phyloP scores from a whole-genome alignment of 2,329 filamentous ascomycete species.

The Nigrospora sphaerica region DNA sequence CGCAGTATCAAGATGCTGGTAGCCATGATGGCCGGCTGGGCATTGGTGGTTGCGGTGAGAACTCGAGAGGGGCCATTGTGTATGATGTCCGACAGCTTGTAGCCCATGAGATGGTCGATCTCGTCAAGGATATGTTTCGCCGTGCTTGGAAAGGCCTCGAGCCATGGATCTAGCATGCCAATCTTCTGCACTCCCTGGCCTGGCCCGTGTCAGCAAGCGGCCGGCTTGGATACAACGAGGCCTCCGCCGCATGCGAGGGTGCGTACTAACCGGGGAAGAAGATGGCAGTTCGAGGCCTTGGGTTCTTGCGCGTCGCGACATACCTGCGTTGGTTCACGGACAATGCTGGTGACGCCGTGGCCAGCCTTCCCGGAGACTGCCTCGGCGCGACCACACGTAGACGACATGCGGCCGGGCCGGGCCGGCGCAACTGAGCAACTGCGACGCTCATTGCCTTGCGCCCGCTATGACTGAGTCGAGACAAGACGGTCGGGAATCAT shows the following conservation, averaged over 20 bases:
- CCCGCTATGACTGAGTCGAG: conserved; percentile 18
- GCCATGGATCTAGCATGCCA: conserved; percentile 81
- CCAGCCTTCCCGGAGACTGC: background rate
- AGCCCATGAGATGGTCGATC: conserved; percentile 71
- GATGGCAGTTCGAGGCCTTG: conserved; percentile 44
- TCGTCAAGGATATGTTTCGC: conserved; percentile 73
- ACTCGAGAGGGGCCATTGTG: conserved; percentile 68
- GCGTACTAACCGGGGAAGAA: conserved; percentile 49
- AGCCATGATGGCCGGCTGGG: conserved; percentile 94
- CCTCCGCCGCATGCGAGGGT: background rate
- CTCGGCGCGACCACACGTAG: background rate
- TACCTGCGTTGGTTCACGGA: background rate
- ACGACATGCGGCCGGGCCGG: conserved; percentile 10
- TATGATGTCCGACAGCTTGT: conserved; percentile 71
- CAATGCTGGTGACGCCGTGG: background rate
- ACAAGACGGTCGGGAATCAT: conserved; percentile 9
- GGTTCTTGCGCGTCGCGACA: conserved; percentile 3
- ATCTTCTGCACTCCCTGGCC: conserved; percentile 86
- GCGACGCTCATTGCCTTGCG: conserved; percentile 20
- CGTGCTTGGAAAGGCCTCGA: conserved; percentile 76
- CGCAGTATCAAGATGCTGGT: conserved; percentile 85
- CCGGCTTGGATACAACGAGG: background rate
- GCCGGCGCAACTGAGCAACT: conserved; percentile 14
- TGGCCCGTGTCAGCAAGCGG: conserved; percentile 24
- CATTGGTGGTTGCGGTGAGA: conserved; percentile 77